Base-by-base conservation (phyloP, 1,284 basidiomycete species). In the Golubevia pallescens region DNA sequence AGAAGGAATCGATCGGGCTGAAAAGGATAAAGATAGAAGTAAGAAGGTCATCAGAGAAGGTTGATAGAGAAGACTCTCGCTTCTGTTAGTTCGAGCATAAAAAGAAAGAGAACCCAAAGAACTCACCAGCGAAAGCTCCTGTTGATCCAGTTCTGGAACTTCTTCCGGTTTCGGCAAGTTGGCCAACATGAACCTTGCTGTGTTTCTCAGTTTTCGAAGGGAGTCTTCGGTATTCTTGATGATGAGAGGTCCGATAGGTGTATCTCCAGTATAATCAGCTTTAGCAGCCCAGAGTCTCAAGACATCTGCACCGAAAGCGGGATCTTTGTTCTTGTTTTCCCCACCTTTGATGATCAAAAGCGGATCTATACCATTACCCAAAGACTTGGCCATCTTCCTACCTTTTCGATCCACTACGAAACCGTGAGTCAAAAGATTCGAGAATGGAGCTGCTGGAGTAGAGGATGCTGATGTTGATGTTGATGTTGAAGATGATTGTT, bases 381-480 rank as follows among this genome's bases (percentile, higher is more conserved):
- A 85, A 1, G 93, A 95, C 88, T 99, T 99, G 90, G 94, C 97
- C 97, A 99, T 99, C 87, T 99, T 99, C 86, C 91, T 91, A 3
- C 95, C 95, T 14, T 89, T 87, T 81, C 93, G 91, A 80, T 99
- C 97, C 3, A 98, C 89, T 1, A 97, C 93, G 90, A 99, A 97
- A 0, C 97, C 97, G 83, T 99, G 97, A 0, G 97, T 98, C 69
- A 98, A 92, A 56, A 99, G 87, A 10, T 90, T 89, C 48, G 88
- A 88, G 84, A 95, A 98, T 1, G 95, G 95, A 2, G 87, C 86
- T 28, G 58, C 56, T 0, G 72, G 66, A n/a, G 72, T 61, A 21
- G 89, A 86, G n/a, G n/a, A n/a, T n/a, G n/a, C n/a, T n/a, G n/a
- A n/a, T n/a, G n/a, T n/a, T n/a, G n/a, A n/a, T n/a, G n/a, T n/a